phyloP scores from a whole-genome alignment of 371 early-diverging fungal species.

The Mortierella sp. region DNA sequence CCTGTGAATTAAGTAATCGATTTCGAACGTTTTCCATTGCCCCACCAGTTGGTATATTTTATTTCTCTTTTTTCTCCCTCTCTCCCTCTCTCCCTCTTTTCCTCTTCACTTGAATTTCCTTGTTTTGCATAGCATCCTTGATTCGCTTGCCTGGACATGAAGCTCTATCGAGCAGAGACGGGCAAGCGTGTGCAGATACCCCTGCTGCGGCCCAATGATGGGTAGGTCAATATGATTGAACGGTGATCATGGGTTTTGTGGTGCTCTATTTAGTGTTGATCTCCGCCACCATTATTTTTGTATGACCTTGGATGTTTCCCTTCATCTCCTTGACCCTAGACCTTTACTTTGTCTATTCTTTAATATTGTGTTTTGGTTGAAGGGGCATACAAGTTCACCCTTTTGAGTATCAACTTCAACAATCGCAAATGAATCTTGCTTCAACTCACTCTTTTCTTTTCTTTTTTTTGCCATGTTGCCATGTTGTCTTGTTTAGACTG shows the following conservation, averaged over 20 bases:
- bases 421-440: neutral
- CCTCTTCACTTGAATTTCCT: neutral
- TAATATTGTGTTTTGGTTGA: neutral
- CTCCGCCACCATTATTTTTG: conserved; percentile 26
- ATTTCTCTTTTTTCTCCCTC: neutral
- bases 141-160: conserved; percentile 63
- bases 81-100: neutral
- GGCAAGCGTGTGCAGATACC: conserved; percentile 64
- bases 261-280: neutral
- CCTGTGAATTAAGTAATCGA: too few relatives aligned
- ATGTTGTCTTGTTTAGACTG: conserved; percentile 52
- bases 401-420: neutral
- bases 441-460: neutral
- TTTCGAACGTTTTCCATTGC: neutral
- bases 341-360: conserved; percentile 1
- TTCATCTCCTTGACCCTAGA: conserved; percentile 3
- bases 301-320: conserved; percentile 2
- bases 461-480: neutral
- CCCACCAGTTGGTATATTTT: neutral
- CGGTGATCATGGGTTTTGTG: neutral
- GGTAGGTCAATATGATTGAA: conserved; percentile 25
- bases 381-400: neutral
- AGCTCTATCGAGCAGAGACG: conserved; percentile 74
- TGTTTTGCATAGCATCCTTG: conserved; percentile 2
- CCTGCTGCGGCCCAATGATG: conserved; percentile 57